These are phyloP conservation scores for Malus hybrid DNA, from an alignment of 331 rosid genomes.

Conservation along the genomic window DNA sequence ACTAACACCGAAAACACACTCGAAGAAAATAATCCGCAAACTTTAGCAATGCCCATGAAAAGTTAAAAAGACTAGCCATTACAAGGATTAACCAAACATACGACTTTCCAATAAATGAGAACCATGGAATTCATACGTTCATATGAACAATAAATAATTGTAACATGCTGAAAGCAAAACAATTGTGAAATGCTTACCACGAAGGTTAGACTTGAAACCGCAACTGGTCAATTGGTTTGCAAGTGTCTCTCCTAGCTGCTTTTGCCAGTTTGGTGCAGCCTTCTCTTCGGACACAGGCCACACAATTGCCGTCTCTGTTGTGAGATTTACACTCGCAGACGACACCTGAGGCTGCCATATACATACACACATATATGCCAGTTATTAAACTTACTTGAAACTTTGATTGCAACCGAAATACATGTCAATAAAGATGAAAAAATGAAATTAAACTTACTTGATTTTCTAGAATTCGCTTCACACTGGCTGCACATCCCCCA, in stretches of 20 bases:
- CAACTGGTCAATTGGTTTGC: slow-evolving; percentile 79
- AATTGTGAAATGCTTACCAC: slow-evolving; percentile 35
- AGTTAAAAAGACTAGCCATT: background rate
- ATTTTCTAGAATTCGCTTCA: slow-evolving; percentile 70
- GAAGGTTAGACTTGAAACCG: slow-evolving; percentile 72
- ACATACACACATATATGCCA: background rate
- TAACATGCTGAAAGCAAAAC: background rate
- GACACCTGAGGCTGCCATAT: slow-evolving; percentile 74
- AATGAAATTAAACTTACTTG: slow-evolving; percentile 42
- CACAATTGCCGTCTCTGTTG: slow-evolving; percentile 75
- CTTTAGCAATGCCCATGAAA: background rate
- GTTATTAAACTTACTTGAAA: background rate
- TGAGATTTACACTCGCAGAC: slow-evolving; percentile 76
- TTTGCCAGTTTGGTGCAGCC: slow-evolving; percentile 47
- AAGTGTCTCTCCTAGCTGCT: slow-evolving; percentile 72
- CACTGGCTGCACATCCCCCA: slow-evolving; percentile 90
- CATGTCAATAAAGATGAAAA: background rate
- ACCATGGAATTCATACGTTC: background rate
- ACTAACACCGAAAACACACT: background rate
- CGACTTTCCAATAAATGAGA: background rate
- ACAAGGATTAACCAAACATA: background rate
- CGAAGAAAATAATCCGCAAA: background rate
- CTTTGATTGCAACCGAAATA: background rate
- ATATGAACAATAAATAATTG: background rate
- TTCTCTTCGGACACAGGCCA: slow-evolving; percentile 63